A percentile compares a stretch with the other conserved stretches of the same genome.
Evolutionary conservation across 495 filamentous ascomycete species (phyloP).

Genomic region (Pseudoneurospora amorphoporcata): DNA sequence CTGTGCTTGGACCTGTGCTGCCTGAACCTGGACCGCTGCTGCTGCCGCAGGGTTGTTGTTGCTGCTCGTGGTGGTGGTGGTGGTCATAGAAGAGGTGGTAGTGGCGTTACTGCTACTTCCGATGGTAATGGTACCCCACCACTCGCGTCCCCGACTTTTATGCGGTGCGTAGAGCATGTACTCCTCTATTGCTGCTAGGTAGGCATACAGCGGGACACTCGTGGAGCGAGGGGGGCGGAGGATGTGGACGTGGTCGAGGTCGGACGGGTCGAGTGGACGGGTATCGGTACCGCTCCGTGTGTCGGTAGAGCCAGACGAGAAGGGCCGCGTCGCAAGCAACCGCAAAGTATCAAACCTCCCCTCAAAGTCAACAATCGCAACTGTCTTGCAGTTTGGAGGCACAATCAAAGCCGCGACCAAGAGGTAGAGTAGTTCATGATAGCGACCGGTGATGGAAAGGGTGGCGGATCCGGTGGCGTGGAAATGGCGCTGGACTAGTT

Average conservation of each 20-base stretch:
- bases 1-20: not conserved
- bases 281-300: not conserved
- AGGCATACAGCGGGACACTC: constrained; percentile 1
- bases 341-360: constrained; percentile 53
- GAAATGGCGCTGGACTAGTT: constrained; percentile 27
- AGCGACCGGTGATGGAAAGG: constrained; percentile 37
- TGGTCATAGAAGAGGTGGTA: not conserved
- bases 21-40: not conserved
- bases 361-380: constrained; percentile 63
- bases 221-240: constrained; percentile 19
- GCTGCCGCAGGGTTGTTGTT: not conserved
- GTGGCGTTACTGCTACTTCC: constrained; percentile 17
- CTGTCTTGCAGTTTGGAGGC: constrained; percentile 38
- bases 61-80: not conserved
- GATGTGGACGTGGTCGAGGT: constrained; percentile 34
- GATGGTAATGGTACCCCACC: constrained; percentile 40
- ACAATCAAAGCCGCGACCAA: constrained; percentile 51
- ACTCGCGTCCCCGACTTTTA: constrained; percentile 33
- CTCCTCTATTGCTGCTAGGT: constrained; percentile 24
- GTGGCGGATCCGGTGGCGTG: constrained; percentile 25
- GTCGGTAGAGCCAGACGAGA: not conserved
- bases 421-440: constrained; percentile 60
- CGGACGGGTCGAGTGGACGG: constrained; percentile 1
- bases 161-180: constrained; percentile 40
- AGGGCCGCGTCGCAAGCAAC: constrained; percentile 23